These are phyloP conservation scores for Thozetella sp. DNA, from an alignment of 495 filamentous ascomycete species.

Conservation along the genomic window DNA sequence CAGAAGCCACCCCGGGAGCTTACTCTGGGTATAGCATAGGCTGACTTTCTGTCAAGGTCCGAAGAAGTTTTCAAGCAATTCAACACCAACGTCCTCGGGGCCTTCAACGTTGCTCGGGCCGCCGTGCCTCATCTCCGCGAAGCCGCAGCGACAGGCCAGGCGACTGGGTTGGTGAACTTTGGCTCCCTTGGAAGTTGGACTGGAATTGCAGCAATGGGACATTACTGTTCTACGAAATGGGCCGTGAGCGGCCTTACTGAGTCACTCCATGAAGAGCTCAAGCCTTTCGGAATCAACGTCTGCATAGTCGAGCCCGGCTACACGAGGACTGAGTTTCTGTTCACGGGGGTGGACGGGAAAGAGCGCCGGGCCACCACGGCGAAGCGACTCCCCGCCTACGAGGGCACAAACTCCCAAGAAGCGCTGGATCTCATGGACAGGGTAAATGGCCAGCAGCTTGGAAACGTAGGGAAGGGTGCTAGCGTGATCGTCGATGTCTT, in stretches of 20 bases:
- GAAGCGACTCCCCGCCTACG: conserved; percentile 27
- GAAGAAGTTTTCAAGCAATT: conserved; percentile 38
- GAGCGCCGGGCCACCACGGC: conserved; percentile 27
- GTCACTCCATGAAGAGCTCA: conserved; percentile 38
- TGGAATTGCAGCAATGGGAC: conserved; percentile 19
- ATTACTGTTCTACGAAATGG: conserved; percentile 50
- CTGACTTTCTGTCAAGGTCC: conserved; percentile 19
- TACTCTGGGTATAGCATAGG: conserved; percentile 14
- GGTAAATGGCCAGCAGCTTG: conserved; percentile 35
- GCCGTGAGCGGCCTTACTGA: conserved; percentile 42
- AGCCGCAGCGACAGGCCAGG: conserved; percentile 19
- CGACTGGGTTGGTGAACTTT: conserved; percentile 48
- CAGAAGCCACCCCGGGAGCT: not conserved
- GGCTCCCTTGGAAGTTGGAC: conserved; percentile 36
- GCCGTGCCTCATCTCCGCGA: conserved; percentile 44
- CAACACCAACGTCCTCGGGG: conserved; percentile 54
- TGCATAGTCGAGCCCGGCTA: conserved; percentile 51
- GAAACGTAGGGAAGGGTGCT: conserved; percentile 46
- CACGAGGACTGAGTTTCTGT: conserved; percentile 36
- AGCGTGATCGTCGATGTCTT: conserved; percentile 46
- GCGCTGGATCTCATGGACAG: conserved; percentile 16
- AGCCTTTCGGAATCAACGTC: conserved; percentile 43
- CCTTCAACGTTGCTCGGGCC: conserved; percentile 40
- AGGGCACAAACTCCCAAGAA: conserved; percentile 17
- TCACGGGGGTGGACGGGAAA: conserved; percentile 8